Percentiles rank a stretch among this genome's conserved stretches.
These are phyloP conservation scores for Coccomyxa sp. DNA, from an alignment of 139 green algal species.

Conservation along the genomic window DNA sequence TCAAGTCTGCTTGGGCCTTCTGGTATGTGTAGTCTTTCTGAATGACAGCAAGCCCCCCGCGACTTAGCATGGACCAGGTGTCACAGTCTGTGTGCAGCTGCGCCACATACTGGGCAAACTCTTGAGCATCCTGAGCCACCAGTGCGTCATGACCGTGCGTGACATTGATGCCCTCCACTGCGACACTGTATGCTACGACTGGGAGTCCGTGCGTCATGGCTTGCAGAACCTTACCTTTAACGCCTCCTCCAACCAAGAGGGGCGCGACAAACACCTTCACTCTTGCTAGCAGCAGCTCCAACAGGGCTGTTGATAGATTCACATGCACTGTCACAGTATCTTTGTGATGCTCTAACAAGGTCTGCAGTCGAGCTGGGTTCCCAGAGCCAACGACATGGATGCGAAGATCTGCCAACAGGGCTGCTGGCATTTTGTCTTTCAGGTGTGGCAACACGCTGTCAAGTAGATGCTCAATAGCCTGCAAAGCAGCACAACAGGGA, in stretches of 20 bases:
- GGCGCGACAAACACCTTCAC: background rate
- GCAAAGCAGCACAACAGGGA: no score
- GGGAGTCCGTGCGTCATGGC: background rate
- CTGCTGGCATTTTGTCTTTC: background rate
- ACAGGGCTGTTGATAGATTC: background rate
- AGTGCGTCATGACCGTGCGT: background rate
- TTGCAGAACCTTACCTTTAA: background rate
- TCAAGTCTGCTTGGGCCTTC: no score
- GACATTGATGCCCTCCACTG: background rate
- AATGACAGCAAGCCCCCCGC: no score
- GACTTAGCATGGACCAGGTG: no score
- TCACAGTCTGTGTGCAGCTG: background rate
- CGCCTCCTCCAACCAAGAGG: background rate
- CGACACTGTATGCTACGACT: background rate
- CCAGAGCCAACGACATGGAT: background rate
- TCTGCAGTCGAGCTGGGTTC: background rate
- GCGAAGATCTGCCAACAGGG: background rate
- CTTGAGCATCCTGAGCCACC: background rate
- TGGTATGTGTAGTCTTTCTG: no score
- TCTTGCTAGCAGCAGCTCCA: background rate
- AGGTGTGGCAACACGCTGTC: background rate
- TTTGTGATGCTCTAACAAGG: background rate
- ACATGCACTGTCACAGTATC: background rate
- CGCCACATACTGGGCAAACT: background rate
- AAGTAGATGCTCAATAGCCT: background rate